Evolutionary conservation across 2,329 filamentous ascomycete species (phyloP).

Genomic region (Ascochyta lentis): DNA sequence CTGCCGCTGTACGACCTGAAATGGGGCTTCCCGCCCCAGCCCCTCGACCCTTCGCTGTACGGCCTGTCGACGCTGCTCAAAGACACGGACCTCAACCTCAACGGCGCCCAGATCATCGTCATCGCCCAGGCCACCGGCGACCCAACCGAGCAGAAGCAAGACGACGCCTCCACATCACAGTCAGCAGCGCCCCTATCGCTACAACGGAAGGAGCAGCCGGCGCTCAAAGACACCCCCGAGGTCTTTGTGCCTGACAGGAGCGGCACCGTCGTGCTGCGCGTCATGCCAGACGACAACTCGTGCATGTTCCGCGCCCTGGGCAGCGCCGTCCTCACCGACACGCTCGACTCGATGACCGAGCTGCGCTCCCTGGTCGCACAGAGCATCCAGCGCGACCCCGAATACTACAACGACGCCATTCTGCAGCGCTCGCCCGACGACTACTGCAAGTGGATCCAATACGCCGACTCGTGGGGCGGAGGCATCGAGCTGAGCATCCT

Average conservation of each 20-base stretch:
- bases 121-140: slow-evolving; percentile 54
- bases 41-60: slow-evolving; percentile 66
- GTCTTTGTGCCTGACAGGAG: slow-evolving; percentile 63
- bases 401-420: slow-evolving; percentile 76
- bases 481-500: slow-evolving; percentile 89
- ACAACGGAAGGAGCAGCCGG: slow-evolving; percentile 52
- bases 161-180: slow-evolving; percentile 12
- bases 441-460: slow-evolving; percentile 83
- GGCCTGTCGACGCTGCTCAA: slow-evolving; percentile 58
- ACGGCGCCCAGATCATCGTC: slow-evolving; percentile 74
- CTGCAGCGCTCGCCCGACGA: slow-evolving; percentile 72
- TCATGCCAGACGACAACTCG: slow-evolving; percentile 97
- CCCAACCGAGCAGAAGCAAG: slow-evolving; percentile 30
- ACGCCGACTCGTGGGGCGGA: slow-evolving; percentile 85
- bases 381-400: slow-evolving; percentile 75
- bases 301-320: slow-evolving; percentile 93
- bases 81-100: slow-evolving; percentile 66
- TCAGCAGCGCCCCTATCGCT: slow-evolving; percentile 48
- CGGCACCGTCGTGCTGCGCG: slow-evolving; percentile 73
- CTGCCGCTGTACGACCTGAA: slow-evolving; percentile 76
- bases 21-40: slow-evolving; percentile 81
- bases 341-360: slow-evolving; percentile 71
- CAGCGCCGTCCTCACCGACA: slow-evolving; percentile 71
- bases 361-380: slow-evolving; percentile 80
- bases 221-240: slow-evolving; percentile 67